Conservation (phyloP, 75 land plant species). For the Picea glauca region DNA sequence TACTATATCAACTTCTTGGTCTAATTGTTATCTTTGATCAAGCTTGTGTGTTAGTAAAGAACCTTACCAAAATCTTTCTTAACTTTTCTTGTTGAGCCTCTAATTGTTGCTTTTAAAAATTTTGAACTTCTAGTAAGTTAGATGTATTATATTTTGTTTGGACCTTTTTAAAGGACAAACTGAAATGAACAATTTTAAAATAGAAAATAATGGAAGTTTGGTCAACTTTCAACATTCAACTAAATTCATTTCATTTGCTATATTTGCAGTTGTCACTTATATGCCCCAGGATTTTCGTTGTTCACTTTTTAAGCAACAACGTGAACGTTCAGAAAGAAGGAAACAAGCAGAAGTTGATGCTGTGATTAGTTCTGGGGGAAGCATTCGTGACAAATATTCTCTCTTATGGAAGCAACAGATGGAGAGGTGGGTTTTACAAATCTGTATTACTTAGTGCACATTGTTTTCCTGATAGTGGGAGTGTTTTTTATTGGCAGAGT, state of each 20-base stretch:
- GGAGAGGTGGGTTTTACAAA: slow-evolving; percentile 65
- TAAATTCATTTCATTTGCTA: background rate
- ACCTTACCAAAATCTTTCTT: background rate
- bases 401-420: slow-evolving; percentile 95
- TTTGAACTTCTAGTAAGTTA: background rate
- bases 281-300: slow-evolving; percentile 99
- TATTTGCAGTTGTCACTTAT: slow-evolving; percentile 90
- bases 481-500: background rate
- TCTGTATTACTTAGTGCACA: background rate
- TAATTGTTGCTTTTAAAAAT: background rate
- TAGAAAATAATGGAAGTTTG: background rate
- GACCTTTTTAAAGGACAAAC: background rate
- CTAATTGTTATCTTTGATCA: background rate
- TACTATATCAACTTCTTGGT: background rate
- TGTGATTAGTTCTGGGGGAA: slow-evolving; percentile 77
- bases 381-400: slow-evolving; percentile 83
- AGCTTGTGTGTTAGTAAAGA: background rate
- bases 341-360: slow-evolving; percentile 84
- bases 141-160: background rate
- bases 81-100: background rate
- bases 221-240: background rate
- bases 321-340: slow-evolving; percentile 93
- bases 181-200: background rate
- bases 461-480: background rate
- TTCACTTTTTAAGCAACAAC: slow-evolving; percentile 77